Percentiles rank a stretch among this genome's conserved stretches.
Conservation (phyloP, 192 early-diverging fungal species). For the Backusella parvicylindrica region DNA sequence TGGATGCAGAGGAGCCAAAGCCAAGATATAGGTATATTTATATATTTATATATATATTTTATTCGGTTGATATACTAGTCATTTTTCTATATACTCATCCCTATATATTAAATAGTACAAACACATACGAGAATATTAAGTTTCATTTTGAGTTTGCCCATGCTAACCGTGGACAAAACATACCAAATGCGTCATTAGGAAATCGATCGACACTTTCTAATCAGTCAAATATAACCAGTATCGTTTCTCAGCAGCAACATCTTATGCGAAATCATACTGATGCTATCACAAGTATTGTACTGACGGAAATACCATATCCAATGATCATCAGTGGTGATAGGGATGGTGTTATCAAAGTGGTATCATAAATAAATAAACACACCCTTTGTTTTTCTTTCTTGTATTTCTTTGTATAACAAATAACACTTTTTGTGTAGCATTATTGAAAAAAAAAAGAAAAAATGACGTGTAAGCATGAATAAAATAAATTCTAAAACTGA, state of each 20-base stretch:
- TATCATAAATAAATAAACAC: slow-evolving; percentile 24
- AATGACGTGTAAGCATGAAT: too few relatives aligned
- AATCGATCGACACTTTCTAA: slow-evolving; percentile 11
- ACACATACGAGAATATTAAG: slow-evolving; percentile 47
- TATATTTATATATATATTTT: background rate
- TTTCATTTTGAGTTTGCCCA: slow-evolving; percentile 30
- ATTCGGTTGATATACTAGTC: background rate
- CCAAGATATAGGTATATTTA: slow-evolving; percentile 62
- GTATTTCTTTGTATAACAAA: too few relatives aligned
- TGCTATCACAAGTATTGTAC: slow-evolving; percentile 63
- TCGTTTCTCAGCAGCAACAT: slow-evolving; percentile 48
- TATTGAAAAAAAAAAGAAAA: too few relatives aligned
- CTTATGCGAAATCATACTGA: slow-evolving; percentile 66
- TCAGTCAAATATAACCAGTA: slow-evolving; percentile 3
- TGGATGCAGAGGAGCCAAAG: slow-evolving; percentile 48
- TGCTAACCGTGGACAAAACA: background rate
- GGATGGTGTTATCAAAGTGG: slow-evolving; percentile 77
- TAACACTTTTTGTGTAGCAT: too few relatives aligned
- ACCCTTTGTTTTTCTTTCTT: background rate
- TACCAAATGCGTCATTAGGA: background rate
- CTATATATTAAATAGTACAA: slow-evolving; percentile 41
- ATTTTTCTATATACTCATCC: background rate
- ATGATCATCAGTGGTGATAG: slow-evolving; percentile 74
- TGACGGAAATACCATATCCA: slow-evolving; percentile 68
- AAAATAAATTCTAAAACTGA: too few relatives aligned